Percentiles rank a stretch among this genome's conserved stretches.
phyloP scores from a whole-genome alignment of 305 asterid species.

The Fraxinus baroniana region DNA sequence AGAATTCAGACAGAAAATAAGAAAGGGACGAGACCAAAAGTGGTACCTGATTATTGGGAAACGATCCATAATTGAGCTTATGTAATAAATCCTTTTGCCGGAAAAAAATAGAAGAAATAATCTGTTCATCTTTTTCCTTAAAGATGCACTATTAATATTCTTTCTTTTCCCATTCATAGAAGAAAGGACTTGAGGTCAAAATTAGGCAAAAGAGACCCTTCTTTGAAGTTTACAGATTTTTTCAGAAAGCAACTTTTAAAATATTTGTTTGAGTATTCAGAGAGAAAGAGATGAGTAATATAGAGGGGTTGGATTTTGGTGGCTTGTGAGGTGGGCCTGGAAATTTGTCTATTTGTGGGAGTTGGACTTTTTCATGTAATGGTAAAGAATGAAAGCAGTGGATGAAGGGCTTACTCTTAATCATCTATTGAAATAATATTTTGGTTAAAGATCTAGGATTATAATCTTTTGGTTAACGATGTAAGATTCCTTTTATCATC shows the following conservation, averaged over 20 bases:
- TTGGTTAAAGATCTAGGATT: too few species aligned
- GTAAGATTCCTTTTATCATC: too few species aligned
- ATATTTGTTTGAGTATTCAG: constrained; percentile 1
- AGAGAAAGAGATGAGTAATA: constrained; percentile 20
- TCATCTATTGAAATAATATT: too few species aligned
- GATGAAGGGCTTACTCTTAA: constrained; percentile 51
- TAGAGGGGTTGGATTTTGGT: constrained; percentile 40
- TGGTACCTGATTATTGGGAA: constrained; percentile 69
- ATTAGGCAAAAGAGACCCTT: constrained; percentile 29
- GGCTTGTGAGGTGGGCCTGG: constrained; percentile 60
- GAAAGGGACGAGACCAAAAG: constrained; percentile 79
- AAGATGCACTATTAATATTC: constrained; percentile 22
- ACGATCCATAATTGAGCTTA: constrained; percentile 36
- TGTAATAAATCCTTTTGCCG: constrained; percentile 3
- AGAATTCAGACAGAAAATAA: constrained; percentile 37
- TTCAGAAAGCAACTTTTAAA: constrained; percentile 26
- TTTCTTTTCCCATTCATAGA: constrained; percentile 29
- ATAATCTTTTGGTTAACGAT: too few species aligned
- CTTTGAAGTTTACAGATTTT: constrained; percentile 29
- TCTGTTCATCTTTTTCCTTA: constrained; percentile 51
- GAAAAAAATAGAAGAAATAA: constrained; percentile 44
- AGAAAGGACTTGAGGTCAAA: constrained; percentile 49
- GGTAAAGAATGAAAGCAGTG: constrained; percentile 33
- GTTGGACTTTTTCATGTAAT: constrained; percentile 59
- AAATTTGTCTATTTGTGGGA: constrained; percentile 56